Evolutionary conservation across 2,329 filamentous ascomycete genomes (phyloP).

Genomic region (Fonsecaea multimorphosa): DNA sequence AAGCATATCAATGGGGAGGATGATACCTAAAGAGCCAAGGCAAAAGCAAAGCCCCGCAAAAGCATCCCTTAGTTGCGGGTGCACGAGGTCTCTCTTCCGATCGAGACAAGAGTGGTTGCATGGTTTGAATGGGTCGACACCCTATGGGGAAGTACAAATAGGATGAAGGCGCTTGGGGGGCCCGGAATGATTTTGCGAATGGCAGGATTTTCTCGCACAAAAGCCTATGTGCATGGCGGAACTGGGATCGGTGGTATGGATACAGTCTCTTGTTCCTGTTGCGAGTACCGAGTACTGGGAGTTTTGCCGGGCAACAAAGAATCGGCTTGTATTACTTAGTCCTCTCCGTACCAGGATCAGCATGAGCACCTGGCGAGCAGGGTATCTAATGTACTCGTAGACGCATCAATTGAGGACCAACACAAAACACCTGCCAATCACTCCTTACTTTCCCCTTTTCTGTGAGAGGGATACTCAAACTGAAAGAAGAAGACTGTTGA

Average conservation of each 20-base stretch:
- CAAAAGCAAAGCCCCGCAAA: too few relatives aligned
- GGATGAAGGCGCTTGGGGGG: background rate
- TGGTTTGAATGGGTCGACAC: background rate
- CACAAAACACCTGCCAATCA: too few relatives aligned
- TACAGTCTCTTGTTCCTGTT: background rate
- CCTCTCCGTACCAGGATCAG: too few relatives aligned
- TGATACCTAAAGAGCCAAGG: background rate
- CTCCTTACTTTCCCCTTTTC: too few relatives aligned
- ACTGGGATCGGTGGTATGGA: background rate
- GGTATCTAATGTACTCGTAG: too few relatives aligned
- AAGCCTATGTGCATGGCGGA: background rate
- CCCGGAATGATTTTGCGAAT: background rate
- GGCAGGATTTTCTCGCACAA: background rate
- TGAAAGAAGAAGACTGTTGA: too few relatives aligned
- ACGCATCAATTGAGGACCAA: too few relatives aligned
- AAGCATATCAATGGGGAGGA: conserved; percentile 44
- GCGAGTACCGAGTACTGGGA: too few relatives aligned
- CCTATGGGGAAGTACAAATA: background rate
- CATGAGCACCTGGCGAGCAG: too few relatives aligned
- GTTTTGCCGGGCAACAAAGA: too few relatives aligned
- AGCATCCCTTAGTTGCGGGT: background rate
- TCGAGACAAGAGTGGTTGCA: background rate
- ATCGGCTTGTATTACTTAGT: too few relatives aligned
- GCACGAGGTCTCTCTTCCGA: background rate
- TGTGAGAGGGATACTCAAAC: too few relatives aligned